Base-by-base conservation (phyloP, 352 stramenopile species). In the Pythium sukuiense region DNA sequence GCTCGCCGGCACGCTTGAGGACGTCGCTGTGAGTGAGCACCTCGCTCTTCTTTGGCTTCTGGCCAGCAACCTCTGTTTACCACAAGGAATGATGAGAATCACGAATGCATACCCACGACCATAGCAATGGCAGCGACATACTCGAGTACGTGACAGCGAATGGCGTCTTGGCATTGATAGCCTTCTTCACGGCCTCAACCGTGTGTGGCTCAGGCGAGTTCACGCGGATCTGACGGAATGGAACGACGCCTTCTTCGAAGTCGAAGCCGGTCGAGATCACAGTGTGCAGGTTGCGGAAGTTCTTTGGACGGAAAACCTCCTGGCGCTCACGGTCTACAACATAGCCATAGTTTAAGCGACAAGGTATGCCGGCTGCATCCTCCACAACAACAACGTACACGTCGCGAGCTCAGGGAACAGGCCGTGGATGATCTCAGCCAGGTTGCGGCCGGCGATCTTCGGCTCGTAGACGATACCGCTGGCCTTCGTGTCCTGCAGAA, bases 241-340 rank as follows among this genome's bases (percentile, higher is more conserved):
- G 86, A 54, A 92, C 70, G 53, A 94, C 85, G 46, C 85, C 83
- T 60, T 93, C 81, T 37, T 85, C 76, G 13, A 67, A 79, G 26
- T 94, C 81, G 54, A 85, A 81, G 65, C 83, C 82, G 24, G 88
- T 96, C 26, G 87, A 92, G 76, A 94, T 94, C 63, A 96, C 72
- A 55, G 71, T 90, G 79, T 96, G 87, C 60, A 96, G 61, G 69
- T 87, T 71, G 69, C 84, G 86, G 68, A 93, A 95, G 24, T 83
- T 75, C 67, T 90, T 90, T 41, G 85, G 85, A 52, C 86, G 86
- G 76, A 95, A 93, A 27, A 92, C 79, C 41, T 81, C 67, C 58
- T 80, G 68, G 27, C 73, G 59, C 1, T 81, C 67, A 54, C 77
- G 75, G 75, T 83, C 85, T 93, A 48, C 13, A 18, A 13, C 29